Base-by-base conservation (phyloP, 768 basidiomycete genomes). In the Baorangia bicolor region DNA sequence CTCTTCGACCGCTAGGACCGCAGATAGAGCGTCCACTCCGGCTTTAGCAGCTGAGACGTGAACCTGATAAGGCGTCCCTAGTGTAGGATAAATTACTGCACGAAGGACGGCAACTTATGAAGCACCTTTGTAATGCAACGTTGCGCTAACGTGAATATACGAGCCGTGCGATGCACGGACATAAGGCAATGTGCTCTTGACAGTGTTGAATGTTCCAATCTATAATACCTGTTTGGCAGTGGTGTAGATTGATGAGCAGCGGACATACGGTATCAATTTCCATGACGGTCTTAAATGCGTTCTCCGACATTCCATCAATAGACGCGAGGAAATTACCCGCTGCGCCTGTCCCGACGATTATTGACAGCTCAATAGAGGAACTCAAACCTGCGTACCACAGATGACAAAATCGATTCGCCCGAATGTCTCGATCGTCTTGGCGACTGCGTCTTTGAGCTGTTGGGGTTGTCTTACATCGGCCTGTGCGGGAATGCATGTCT, bases 41-140 rank as follows among this genome's bases (percentile, higher is more conserved):
- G 96, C 94, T 72, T 98, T 99, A 23, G 95, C 95, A 10, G 94
- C 92, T 13, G 92, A 92, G 13, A 96, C 93, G 65, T 98, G 96
- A 9, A 84, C 92, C 73, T 98, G 95, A 70, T 86, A 92, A 0
- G 92, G 90, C 9, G 85, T 85, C 12, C 78, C 92, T 90, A 64
- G 11, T 31, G 46, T 38, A 23, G 44, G 51, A 50, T 59, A 11
- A 53, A 40, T 3, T 2, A 33, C 18, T 18, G 37, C 11, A 6
- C n/a, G 16, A 11, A 10, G 45, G 0, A 50, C 18, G 56, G 5
- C 14, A 51, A 48, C 47, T 27, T 4, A 21, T 16, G 25, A 23
- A 25, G 58, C 60, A 89, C 92, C 91, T 51, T 73, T 79, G 72
- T 92, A 90, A 73, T 98, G 96, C 43, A 98, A 70, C 11, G 89